Base-by-base conservation (phyloP, 2,329 filamentous ascomycete species). In the Tetracladium maxilliforme region DNA sequence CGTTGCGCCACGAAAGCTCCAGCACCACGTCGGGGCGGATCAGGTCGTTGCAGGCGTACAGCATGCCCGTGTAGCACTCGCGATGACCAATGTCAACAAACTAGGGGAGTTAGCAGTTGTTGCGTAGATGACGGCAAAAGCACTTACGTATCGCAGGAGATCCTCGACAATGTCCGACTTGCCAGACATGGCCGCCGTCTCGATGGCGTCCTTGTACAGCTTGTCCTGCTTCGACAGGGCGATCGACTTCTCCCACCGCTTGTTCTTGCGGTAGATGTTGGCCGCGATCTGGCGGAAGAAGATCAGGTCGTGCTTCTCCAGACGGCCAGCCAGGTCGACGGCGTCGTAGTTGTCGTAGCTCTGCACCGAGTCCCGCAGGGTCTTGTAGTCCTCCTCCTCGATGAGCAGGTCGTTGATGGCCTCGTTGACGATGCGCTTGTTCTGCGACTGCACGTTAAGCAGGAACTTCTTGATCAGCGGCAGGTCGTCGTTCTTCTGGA, bases 301-400 rank as follows among this genome's bases (percentile, higher is more conserved):
- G 36, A 98, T 86, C 24, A 98, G 61, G 29, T 98, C 90, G 47
- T 98, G 92, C 61, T 90, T 90, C 69, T 98, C 92, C 8, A 98
- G 65, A 28, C 90, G 80, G 47, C 80, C 70, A 3, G 90, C 92
- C 32, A 98, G 70, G 14, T 92, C 86, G 23, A 92, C 81, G 4
- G 87, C 78, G 49, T 98, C 92, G 47, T 95, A 98, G 58, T 98
- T 98, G 63, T 98, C 90, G 52, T 94, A 92, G 58, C 93, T 93
- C 58, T 94, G 83, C 8, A 94, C 87, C 3, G 90, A 98, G 54
- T 98, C 90, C 26, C 84, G 80, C 15, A 98, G 67, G 10, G 87
- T 94, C 74, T 98, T 95, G 68, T 98, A 87, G 49, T 98, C 92
- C 48, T 98, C 92, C 52, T 98, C 90, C 53, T 98, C 90, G 32